Evolutionary conservation across 1,284 basidiomycete species (phyloP).

Genomic region (Austroboletus novae-zelandiae): DNA sequence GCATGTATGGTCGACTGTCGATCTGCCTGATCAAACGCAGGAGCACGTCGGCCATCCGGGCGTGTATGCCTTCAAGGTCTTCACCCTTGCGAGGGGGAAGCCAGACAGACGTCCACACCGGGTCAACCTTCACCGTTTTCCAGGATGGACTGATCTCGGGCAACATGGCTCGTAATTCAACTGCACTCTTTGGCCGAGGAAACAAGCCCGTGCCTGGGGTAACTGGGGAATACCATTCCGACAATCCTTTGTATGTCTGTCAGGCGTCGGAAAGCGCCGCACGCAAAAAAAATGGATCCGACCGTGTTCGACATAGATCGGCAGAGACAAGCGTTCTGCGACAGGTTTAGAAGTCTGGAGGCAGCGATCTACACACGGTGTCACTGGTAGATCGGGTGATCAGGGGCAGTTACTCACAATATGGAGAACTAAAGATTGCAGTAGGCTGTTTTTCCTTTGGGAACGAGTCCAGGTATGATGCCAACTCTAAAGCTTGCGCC

Average conservation of each 20-base stretch:
- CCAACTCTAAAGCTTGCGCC: conserved; percentile 76
- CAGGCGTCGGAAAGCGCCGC: conserved; percentile 1
- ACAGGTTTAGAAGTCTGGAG: conserved; percentile 74
- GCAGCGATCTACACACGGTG: conserved; percentile 63
- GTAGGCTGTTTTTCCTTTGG: conserved; percentile 71
- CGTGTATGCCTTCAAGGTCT: conserved; percentile 60
- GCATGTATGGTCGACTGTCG: conserved; percentile 40
- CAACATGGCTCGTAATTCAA: conserved; percentile 49
- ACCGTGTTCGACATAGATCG: conserved; percentile 79
- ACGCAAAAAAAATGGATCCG: conserved; percentile 14
- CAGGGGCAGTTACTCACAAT: conserved; percentile 47
- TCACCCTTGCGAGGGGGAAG: conserved; percentile 76
- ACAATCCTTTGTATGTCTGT: conserved; percentile 50
- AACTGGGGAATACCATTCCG: conserved; percentile 84
- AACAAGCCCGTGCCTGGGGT: conserved; percentile 66
- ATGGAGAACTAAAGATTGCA: conserved; percentile 77
- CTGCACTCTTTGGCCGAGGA: conserved; percentile 60
- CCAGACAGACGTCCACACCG: conserved; percentile 61
- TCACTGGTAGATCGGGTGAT: neutral
- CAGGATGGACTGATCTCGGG: conserved; percentile 59
- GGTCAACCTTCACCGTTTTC: conserved; percentile 61
- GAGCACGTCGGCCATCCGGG: conserved; percentile 55
- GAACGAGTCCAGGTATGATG: conserved; percentile 59
- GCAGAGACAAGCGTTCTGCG: conserved; percentile 58
- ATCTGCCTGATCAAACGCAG: conserved; percentile 50